These are phyloP conservation scores for Xylaria scruposa DNA, from an alignment of 495 filamentous ascomycete species.

Conservation along the genomic window DNA sequence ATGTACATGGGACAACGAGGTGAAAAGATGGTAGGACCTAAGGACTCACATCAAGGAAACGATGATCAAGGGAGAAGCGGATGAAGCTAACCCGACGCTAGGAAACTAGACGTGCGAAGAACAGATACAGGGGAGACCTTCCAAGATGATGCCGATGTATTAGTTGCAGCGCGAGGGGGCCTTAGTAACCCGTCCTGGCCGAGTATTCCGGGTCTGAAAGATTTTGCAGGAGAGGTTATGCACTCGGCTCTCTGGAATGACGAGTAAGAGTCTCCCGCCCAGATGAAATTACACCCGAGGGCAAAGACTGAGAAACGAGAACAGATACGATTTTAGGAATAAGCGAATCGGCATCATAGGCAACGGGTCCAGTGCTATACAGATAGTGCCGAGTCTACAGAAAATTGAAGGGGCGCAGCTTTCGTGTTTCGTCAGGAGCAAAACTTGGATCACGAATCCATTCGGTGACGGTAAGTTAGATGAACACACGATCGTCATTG, in stretches of 20 bases:
- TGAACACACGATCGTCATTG: slow-evolving; percentile 10
- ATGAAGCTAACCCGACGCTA: slow-evolving; percentile 22
- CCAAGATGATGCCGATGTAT: slow-evolving; percentile 57
- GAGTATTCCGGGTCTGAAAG: slow-evolving; percentile 61
- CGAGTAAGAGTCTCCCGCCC: slow-evolving; percentile 13
- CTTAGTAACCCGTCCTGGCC: slow-evolving; percentile 67
- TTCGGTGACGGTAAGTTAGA: slow-evolving; percentile 46
- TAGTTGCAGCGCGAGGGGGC: slow-evolving; percentile 70
- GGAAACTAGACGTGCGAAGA: slow-evolving; percentile 32
- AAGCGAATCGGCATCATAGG: slow-evolving; percentile 62
- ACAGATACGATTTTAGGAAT: slow-evolving; percentile 53
- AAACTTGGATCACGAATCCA: slow-evolving; percentile 65
- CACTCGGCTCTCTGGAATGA: slow-evolving; percentile 60
- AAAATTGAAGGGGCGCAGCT: slow-evolving; percentile 59
- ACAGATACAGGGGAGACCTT: slow-evolving; percentile 43
- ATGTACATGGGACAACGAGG: slow-evolving; percentile 60
- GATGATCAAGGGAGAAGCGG: not conserved
- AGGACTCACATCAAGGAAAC: not conserved
- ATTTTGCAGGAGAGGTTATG: slow-evolving; percentile 63
- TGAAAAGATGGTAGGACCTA: slow-evolving; percentile 59
- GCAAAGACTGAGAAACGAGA: slow-evolving; percentile 24
- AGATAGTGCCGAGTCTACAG: slow-evolving; percentile 71
- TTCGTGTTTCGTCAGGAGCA: slow-evolving; percentile 70
- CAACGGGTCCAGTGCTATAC: slow-evolving; percentile 71
- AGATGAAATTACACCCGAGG: not conserved